Conservation (phyloP, 2,329 filamentous ascomycete genomes). For the Colletotrichum gloeosporioides region DNA sequence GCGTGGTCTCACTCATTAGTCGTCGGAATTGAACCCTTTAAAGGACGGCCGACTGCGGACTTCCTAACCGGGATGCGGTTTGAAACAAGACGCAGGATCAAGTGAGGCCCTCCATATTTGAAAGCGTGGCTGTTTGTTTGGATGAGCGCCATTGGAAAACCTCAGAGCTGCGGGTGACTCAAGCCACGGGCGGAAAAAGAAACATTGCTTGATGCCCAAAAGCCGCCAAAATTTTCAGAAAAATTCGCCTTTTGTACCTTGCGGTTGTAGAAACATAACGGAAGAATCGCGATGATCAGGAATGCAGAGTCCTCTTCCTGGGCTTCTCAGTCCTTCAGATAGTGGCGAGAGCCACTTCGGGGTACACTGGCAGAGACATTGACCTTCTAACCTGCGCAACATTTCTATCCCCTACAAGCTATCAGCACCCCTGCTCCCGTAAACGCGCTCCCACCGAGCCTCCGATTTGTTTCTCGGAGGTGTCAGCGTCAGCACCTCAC, state of each 20-base stretch:
- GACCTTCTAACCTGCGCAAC: background rate
- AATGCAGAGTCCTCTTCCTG: background rate
- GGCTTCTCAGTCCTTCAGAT: background rate
- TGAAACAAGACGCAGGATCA: background rate
- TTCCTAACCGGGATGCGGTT: background rate
- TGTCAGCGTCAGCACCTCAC: background rate
- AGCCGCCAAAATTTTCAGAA: background rate
- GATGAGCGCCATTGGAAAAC: background rate
- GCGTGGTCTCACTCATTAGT: background rate
- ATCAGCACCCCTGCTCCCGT: background rate
- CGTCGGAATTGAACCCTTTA: background rate
- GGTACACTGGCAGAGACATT: background rate
- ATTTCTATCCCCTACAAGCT: background rate
- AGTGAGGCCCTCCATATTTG: background rate
- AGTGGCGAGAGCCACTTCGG: background rate
- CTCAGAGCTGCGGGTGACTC: background rate
- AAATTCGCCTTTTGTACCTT: background rate
- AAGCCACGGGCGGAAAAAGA: slow-evolving; percentile 11
- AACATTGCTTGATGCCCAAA: background rate
- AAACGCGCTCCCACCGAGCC: background rate
- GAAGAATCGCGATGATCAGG: background rate
- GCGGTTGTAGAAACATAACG: background rate
- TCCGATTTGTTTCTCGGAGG: background rate
- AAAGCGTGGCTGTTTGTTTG: background rate
- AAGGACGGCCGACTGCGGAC: background rate